phyloP scores from a whole-genome alignment of 257 asterid species.

The Gardenia jasminoides region DNA sequence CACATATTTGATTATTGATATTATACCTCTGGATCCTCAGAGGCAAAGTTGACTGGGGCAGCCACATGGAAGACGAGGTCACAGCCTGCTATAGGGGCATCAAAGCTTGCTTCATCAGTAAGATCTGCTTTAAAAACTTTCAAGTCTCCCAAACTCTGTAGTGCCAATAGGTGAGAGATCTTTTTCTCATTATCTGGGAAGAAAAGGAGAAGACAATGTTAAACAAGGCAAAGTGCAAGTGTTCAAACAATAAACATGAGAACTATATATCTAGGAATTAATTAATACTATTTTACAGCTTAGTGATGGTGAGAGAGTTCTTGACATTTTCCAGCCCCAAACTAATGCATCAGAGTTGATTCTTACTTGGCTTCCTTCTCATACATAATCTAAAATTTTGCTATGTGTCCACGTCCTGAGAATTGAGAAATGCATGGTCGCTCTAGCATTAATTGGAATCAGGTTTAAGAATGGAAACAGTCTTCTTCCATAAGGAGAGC shows the following conservation, averaged over 20 bases:
- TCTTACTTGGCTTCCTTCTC: background rate
- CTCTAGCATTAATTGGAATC: background rate
- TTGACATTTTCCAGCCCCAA: background rate
- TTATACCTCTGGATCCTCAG: conserved; percentile 29
- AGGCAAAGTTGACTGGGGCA: conserved; percentile 28
- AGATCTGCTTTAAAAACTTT: conserved; percentile 24
- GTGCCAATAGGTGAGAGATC: conserved; percentile 19
- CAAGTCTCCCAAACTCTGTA: conserved; percentile 17
- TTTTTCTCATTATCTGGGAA: conserved; percentile 20
- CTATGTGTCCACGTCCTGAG: background rate
- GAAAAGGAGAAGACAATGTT: background rate
- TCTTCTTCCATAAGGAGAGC: no score
- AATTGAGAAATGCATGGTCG: background rate
- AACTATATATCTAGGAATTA: background rate
- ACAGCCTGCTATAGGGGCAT: conserved; percentile 22
- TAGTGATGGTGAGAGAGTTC: background rate
- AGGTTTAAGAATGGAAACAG: background rate
- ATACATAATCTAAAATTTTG: no score
- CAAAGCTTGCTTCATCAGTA: conserved; percentile 24
- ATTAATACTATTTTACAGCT: background rate
- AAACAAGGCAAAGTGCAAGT: background rate
- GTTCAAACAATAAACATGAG: background rate
- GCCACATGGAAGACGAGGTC: conserved; percentile 30
- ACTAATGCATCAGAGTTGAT: background rate
- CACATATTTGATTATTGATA: background rate